Evolutionary conservation across 1,284 basidiomycete genomes (phyloP), one percentile per base, ranked within the genome.

Genomic region (Ustilago bromivora): DNA sequence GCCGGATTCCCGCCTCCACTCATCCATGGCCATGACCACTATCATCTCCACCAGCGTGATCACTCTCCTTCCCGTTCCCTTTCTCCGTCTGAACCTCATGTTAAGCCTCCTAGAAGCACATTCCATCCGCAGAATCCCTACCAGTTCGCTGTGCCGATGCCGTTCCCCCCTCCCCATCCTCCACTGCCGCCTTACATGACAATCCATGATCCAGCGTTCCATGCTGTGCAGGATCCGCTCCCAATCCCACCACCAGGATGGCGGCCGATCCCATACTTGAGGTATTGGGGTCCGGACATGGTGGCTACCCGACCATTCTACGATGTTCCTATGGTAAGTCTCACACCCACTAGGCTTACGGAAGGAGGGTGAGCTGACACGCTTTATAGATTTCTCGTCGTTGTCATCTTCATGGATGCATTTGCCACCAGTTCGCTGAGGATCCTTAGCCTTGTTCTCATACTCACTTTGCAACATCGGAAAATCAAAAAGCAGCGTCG

Each of bases 311-410:
- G 62, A 10, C 35, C 46, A 3, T 55, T 54, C 36, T 66, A 71
- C 59, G 68, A 71, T 36, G 59, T 71, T 10, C 68, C 68, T 15
- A 66, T 62, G 68, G 68, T 71, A 43, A 71, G 68, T 66, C 5
- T 2, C 13, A 32, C 49, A 28, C 23, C 23, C 23, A 28, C 23
- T 28, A 3, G 23, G 23, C 23, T 28, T 28, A 28, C 23, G 23
- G 23, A 28, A 28, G 23, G 23, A 28, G 23, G 23, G 23, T 28
- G 23, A 28, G 23, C 23, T 28, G 23, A 28, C 23, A 28, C 3
- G 23, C 23, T 28, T 28, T 28, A 3, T 28, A 28, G 49, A 51
- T 28, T 51, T 32, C 8, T n/a, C 5, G 3, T 28, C 28, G 8
- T 32, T 31, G 12, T 51, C 49, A 17, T 51, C 49, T 8, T 32